Evolutionary conservation across 169 alveolate genomes (phyloP).

Genomic region (Plasmodium berghei): DNA sequence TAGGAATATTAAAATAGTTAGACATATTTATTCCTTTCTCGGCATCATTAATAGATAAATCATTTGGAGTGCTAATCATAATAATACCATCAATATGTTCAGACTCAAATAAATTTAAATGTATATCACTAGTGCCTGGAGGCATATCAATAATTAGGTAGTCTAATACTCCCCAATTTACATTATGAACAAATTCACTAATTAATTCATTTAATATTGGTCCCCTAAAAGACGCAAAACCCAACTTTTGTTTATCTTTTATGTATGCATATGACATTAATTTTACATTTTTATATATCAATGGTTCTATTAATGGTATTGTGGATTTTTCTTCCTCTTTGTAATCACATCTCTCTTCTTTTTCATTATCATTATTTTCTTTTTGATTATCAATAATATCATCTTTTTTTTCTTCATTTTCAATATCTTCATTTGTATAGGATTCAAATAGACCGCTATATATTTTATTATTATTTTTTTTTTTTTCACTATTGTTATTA

Average conservation of each 20-base stretch:
- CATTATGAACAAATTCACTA: slow-evolving; percentile 90
- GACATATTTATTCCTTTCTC: slow-evolving; percentile 96
- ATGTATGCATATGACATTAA: slow-evolving; percentile 80
- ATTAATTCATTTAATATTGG: slow-evolving; percentile 95
- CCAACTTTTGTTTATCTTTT: slow-evolving; percentile 65
- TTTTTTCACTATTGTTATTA: background rate
- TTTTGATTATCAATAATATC: too few relatives aligned
- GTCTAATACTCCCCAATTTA: slow-evolving; percentile 98
- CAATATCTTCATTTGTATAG: background rate
- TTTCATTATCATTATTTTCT: background rate
- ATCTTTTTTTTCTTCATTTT: background rate
- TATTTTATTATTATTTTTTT: background rate
- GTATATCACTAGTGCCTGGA: slow-evolving; percentile 99
- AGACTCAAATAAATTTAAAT: slow-evolving; percentile 95
- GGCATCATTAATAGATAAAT: slow-evolving; percentile 94
- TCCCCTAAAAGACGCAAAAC: slow-evolving; percentile 94
- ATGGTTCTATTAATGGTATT: slow-evolving; percentile 78
- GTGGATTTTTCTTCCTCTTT: slow-evolving; percentile 1
- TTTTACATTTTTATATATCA: slow-evolving; percentile 78
- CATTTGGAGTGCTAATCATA: slow-evolving; percentile 93
- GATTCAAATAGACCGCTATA: background rate
- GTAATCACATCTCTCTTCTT: background rate
- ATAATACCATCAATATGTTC: slow-evolving; percentile 89
- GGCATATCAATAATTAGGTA: slow-evolving; percentile 98
- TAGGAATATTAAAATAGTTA: slow-evolving; percentile 93